Base-by-base conservation (phyloP, 1,284 basidiomycete species). In the Inonotus hispidus region DNA sequence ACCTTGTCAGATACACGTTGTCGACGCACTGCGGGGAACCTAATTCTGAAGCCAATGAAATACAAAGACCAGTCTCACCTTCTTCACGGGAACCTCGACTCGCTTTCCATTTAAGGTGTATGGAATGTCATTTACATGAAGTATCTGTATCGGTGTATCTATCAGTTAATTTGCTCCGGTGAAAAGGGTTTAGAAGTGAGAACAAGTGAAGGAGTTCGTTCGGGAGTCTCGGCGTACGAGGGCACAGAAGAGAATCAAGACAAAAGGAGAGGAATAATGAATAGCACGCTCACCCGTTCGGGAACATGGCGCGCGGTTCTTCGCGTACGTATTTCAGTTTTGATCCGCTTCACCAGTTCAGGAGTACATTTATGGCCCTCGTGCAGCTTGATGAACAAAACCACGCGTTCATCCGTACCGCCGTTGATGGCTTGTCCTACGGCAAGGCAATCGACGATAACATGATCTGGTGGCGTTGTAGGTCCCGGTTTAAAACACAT, bases 101-200 rank as follows among this genome's bases (percentile, higher is more conserved):
- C 87, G 82, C 71, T 95, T 95, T 37, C 88, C 88, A 66, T 94
- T 95, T 58, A 93, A 75, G 13, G 93, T 95, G 71, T 93, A 89
- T 14, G 92, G 92, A 29, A 93, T 82, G 71, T 92, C 91, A 10
- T 71, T 65, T 3, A 88, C 88, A 69, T 85, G 82, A 16, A 90
- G 74, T 62, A 92, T 84, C 82, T 88, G 71, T 45, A 60, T 50
- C 68, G 66, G 65, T 62, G 68, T 66, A 56, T 62, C 61, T 60
- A 65, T 63, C 59, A 65, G 60, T 27, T 41, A 25, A 49, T 55
- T 29, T 41, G 21, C 35, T 54, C 39, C 38, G 35, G 62, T 39
- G 60, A 41, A 35, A 27, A 53, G 35, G 55, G 41, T 55, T 25
- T 27, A 46, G 35, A 47, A 19, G 38, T 59, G 23, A 41, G 50